Percentiles rank a stretch among this genome's conserved stretches.
These are phyloP conservation scores for Aspergillus arachidicola DNA, from an alignment of 2,329 filamentous ascomycete genomes.

Conservation along the genomic window DNA sequence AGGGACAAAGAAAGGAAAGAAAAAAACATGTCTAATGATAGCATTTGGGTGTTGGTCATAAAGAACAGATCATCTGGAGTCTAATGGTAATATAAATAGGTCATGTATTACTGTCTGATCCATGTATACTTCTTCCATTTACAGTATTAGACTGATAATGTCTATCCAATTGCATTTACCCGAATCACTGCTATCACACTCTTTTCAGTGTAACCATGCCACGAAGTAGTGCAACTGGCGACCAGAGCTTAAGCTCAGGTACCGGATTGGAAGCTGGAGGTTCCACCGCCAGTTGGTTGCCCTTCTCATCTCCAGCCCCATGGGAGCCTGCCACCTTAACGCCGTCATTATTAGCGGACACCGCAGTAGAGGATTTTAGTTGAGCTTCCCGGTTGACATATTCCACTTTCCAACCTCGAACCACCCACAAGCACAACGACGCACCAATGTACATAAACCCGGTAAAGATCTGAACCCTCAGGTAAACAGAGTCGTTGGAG, in stretches of 20 bases:
- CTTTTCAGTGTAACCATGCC: constrained; percentile 35
- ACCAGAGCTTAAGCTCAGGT: constrained; percentile 26
- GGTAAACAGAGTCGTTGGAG: constrained; percentile 34
- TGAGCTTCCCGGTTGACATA: constrained; percentile 26
- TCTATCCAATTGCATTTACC: background rate
- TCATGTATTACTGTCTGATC: constrained; percentile 1
- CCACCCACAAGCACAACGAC: constrained; percentile 50
- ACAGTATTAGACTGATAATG: background rate
- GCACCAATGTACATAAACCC: constrained; percentile 63
- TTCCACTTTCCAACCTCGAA: constrained; percentile 43
- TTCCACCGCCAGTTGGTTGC: constrained; percentile 7
- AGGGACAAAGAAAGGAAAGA: constrained; percentile 9
- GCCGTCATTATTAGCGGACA: background rate
- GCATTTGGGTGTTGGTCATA: constrained; percentile 7
- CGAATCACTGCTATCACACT: constrained; percentile 17
- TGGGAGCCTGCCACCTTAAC: background rate
- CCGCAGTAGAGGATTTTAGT: constrained; percentile 10
- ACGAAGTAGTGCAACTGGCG: constrained; percentile 29
- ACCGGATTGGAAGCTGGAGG: constrained; percentile 6
- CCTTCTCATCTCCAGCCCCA: constrained; percentile 15
- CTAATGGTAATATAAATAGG: background rate
- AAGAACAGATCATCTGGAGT: constrained; percentile 2
- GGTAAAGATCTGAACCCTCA: constrained; percentile 56
- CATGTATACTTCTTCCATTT: background rate
- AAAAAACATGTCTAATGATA: constrained; percentile 4